phyloP scores from a whole-genome alignment of 2,329 filamentous ascomycete genomes.

The Pezizomycotina sp. region DNA sequence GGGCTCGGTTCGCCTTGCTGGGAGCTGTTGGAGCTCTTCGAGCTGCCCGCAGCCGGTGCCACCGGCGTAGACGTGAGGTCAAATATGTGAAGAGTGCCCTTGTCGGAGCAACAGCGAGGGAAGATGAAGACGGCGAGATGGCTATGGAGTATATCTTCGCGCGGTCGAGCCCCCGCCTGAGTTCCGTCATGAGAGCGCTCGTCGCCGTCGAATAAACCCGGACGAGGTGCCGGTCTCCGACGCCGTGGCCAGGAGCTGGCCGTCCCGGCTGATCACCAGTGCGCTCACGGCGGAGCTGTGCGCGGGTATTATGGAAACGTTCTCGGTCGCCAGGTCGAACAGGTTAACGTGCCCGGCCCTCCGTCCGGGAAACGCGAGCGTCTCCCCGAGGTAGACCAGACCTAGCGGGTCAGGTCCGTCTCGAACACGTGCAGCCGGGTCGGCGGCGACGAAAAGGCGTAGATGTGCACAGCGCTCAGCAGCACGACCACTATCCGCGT shows the following conservation, averaged over 20 bases:
- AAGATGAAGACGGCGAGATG: constrained; percentile 64
- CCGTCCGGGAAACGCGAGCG: constrained; percentile 73
- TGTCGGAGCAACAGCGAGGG: constrained; percentile 92
- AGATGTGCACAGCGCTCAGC: constrained; percentile 65
- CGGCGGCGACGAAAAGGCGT: constrained; percentile 58
- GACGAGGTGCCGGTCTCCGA: constrained; percentile 84
- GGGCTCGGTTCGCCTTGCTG: no score
- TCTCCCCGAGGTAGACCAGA: constrained; percentile 58
- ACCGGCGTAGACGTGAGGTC: constrained; percentile 39
- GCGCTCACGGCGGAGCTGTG: constrained; percentile 66
- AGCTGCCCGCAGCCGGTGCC: constrained; percentile 11
- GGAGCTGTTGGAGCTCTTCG: constrained; percentile 24
- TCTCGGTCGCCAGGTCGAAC: constrained; percentile 58
- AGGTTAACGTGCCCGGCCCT: constrained; percentile 78
- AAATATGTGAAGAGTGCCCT: constrained; percentile 87
- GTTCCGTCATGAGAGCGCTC: constrained; percentile 64
- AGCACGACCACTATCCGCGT: constrained; percentile 65
- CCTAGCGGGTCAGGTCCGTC: constrained; percentile 74
- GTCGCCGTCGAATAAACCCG: constrained; percentile 68
- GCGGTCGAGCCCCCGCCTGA: constrained; percentile 75
- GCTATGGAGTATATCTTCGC: constrained; percentile 75
- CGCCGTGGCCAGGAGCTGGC: constrained; percentile 68
- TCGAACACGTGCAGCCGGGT: constrained; percentile 59
- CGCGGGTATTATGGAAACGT: constrained; percentile 84
- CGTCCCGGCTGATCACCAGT: constrained; percentile 63